Evolutionary conservation across 1,284 basidiomycete genomes (phyloP).

Genomic region (Ustilago nuda): DNA sequence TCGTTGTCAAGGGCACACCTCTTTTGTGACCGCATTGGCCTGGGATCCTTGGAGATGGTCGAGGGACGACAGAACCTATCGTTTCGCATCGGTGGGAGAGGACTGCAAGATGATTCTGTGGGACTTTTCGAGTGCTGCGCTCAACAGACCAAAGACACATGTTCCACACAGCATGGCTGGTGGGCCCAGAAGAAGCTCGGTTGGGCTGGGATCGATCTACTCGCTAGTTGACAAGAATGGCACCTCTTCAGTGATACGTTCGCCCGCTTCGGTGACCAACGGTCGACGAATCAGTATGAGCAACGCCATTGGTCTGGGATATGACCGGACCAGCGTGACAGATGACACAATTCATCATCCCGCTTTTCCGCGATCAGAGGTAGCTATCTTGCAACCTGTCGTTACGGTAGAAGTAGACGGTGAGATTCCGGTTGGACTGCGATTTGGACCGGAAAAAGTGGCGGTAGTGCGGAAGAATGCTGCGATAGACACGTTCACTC

Average conservation of each 20-base stretch:
- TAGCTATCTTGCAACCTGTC: conserved; percentile 89
- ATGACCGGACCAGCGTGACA: conserved; percentile 9
- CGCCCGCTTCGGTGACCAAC: conserved; percentile 18
- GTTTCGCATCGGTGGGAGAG: conserved; percentile 64
- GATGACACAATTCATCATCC: conserved; percentile 78
- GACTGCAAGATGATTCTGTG: conserved; percentile 64
- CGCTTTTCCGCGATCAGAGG: conserved; percentile 86
- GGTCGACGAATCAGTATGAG: conserved; percentile 25
- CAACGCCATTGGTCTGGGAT: background rate
- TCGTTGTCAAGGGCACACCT: conserved; percentile 94
- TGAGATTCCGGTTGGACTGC: conserved; percentile 31
- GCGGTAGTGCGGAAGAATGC: conserved; percentile 46
- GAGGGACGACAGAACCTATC: conserved; percentile 70
- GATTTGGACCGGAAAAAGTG: conserved; percentile 40
- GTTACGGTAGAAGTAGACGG: conserved; percentile 69
- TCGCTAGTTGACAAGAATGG: conserved; percentile 41
- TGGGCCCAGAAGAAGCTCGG: conserved; percentile 21
- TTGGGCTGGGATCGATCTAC: conserved; percentile 44
- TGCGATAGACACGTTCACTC: conserved; percentile 40
- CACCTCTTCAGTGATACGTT: conserved; percentile 10
- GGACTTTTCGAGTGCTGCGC: conserved; percentile 61
- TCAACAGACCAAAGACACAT: conserved; percentile 54
- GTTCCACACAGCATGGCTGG: conserved; percentile 19
- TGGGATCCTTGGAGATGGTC: conserved; percentile 82
- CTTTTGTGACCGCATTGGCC: conserved; percentile 87